Evolutionary conservation across 2,329 filamentous ascomycete species (phyloP), one percentile per base, ranked within the genome.

Genomic region (Pyrenochaeta sp.): DNA sequence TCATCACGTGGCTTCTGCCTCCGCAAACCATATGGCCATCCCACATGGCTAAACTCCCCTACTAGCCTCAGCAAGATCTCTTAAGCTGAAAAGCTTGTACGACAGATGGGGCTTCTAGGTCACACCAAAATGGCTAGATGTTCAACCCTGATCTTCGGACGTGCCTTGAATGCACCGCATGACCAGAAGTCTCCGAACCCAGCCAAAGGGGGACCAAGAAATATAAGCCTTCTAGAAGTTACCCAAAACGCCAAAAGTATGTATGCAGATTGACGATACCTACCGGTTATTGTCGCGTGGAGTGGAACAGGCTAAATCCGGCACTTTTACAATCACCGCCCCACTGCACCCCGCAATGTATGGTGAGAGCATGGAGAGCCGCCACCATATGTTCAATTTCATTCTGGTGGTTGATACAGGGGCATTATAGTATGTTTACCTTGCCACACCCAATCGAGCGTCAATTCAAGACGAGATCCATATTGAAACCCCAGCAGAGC

Each of bases 81-180:
- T n/a, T n/a, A n/a, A n/a, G n/a, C n/a, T n/a, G n/a, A n/a, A n/a
- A n/a, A n/a, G n/a, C n/a, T n/a, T n/a, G n/a, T n/a, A n/a, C n/a
- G n/a, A n/a, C n/a, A n/a, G n/a, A n/a, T n/a, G n/a, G n/a, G n/a
- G n/a, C n/a, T n/a, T n/a, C n/a, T n/a, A n/a, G n/a, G n/a, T n/a
- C n/a, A n/a, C n/a, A n/a, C n/a, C n/a, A n/a, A n/a, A n/a, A n/a
- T n/a, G n/a, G n/a, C n/a, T n/a, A n/a, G n/a, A n/a, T n/a, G n/a
- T n/a, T n/a, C n/a, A n/a, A n/a, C n/a, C n/a, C n/a, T 23, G 26
- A 19, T 30, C 30, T 88, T 82, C 64, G 93, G 97, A 0, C 83
- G 88, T 0, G 93, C 96, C 53, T 80, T 85, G 17, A 13, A 23
- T 22, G 11, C 28, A 17, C 22, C 13, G 18, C 5, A 13, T 11